Percentiles rank a stretch among this genome's conserved stretches.
Evolutionary conservation across 768 basidiomycete species (phyloP).

Genomic region (Scleroderma citrinum): DNA sequence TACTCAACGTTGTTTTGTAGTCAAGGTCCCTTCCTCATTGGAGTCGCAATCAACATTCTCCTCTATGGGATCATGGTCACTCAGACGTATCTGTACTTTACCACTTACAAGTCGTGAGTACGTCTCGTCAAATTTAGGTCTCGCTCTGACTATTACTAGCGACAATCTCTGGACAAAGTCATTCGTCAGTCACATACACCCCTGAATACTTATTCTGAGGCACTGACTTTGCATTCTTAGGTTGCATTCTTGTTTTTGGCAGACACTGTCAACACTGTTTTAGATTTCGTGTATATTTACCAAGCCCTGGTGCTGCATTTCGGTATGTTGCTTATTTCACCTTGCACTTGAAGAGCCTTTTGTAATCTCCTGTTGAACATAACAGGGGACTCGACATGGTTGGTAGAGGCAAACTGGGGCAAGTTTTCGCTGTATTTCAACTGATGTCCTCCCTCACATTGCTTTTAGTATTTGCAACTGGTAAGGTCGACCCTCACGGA

Average conservation of each 20-base stretch:
- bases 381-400: slow-evolving; percentile 23
- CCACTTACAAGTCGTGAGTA: slow-evolving; percentile 32
- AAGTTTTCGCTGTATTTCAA: slow-evolving; percentile 5
- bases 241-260: slow-evolving; percentile 36
- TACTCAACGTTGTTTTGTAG: slow-evolving; percentile 20
- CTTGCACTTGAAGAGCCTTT: too few relatives aligned
- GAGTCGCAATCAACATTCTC: slow-evolving; percentile 40
- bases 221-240: slow-evolving; percentile 15
- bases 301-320: slow-evolving; percentile 40
- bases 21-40: slow-evolving; percentile 46
- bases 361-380: background rate
- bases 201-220: background rate
- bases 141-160: slow-evolving; percentile 16
- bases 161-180: slow-evolving; percentile 40
- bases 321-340: slow-evolving; percentile 23
- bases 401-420: slow-evolving; percentile 32
- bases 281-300: slow-evolving; percentile 42
- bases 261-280: slow-evolving; percentile 41
- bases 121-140: background rate
- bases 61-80: slow-evolving; percentile 47
- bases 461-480: slow-evolving; percentile 38
- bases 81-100: slow-evolving; percentile 43
- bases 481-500: slow-evolving; percentile 16
- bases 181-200: slow-evolving; percentile 29
- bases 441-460: background rate